Base-by-base conservation (phyloP, 169 alveolate species). In the Miamiensis avidus region DNA sequence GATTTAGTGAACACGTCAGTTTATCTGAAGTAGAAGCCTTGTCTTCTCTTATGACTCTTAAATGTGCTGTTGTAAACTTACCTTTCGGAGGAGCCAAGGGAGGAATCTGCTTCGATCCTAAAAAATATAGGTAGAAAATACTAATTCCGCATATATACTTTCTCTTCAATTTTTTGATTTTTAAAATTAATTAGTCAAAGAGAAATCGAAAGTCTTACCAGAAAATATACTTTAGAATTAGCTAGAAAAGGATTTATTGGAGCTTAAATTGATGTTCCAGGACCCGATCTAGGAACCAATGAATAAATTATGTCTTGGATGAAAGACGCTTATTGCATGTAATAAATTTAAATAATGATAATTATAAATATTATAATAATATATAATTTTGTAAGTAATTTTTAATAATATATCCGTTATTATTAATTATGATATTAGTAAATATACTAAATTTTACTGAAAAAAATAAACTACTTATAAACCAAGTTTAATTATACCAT, bases 71-170 rank as follows among this genome's bases (percentile, higher is more conserved):
- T 78, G 90, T 89, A 11, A 92, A 89, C 73, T 33, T 93, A 0
- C 97, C 97, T 27, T 91, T 88, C 65, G 97, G 97, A 25, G 97
- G 97, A 28, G 97, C 94, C 32, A 91, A 93, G 81, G 97, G 97
- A 74, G 97, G 95, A 65, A 34, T 93, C 25, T 87, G 78, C 31
- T 87, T 93, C n/a, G 87, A 93, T 76, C 95, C 95, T 16, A 85
- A 87, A 74, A 79, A 89, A 28, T 86, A 86, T 49, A 73, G 69
- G 69, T 49, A 49, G 4, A 49, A 49, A 49, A 49, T 49, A 11
- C 20, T 49, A 49, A 49, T 49, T 49, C 20, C 4, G 20, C 4
- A 49, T 11, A 49, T 11, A 49, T 49, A 49, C 20, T 49, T 49
- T 49, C 4, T 49, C 20, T 49, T 49, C 4, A 11, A 49, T 11